Evolutionary conservation across 2,329 filamentous ascomycete species (phyloP), one percentile per base, ranked within the genome.

Genomic region (Sporothrix pallida): DNA sequence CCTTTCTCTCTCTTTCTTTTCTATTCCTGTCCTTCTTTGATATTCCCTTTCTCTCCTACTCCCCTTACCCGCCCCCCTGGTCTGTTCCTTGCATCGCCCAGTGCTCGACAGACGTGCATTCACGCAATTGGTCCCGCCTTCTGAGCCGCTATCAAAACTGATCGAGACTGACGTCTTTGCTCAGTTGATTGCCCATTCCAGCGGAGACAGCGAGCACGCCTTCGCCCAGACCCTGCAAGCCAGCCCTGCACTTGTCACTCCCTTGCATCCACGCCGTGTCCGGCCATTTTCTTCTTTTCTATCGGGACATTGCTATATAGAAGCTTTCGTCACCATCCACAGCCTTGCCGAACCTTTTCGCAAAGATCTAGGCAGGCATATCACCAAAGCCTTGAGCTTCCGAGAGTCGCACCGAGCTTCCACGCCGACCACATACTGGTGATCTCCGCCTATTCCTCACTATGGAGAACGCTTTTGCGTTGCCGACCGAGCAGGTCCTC

Each of bases 391-490:
- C 26, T 42, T 13, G 12, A 31, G 12, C 1, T 50, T 68, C 26
- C 44, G 31, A n/a, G 17, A 63, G 7, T 15, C 37, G 12, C 60
- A 63, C 44, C 60, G 60, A 20, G 15, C 60, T 44, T 44, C 17
- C 10, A 23, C n/a, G 58, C 31, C 42, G 48, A 50, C 42, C 17
- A 37, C 17, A 42, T 44, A 23, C 48, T 37, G 20, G 44, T 26
- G 31, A 9, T 4, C 42, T 69, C 23, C 31, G 60, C 73, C 73
- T 50, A 70, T 23, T 48, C 54, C 15, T 52, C 48, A 44, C 69
- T 44, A 92, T 92, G 90, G 88, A 91, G 77, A 87, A 84, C 83
- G 89, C 90, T 77, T 92, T 88, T 79, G 84, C 87, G 77, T 86
- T 85, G 79, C 83, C 88, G 77, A 86, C 85, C 80, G 82, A 86